phyloP scores from a whole-genome alignment of 2,329 filamentous ascomycete genomes.

The Fusarium sarcochroum region DNA sequence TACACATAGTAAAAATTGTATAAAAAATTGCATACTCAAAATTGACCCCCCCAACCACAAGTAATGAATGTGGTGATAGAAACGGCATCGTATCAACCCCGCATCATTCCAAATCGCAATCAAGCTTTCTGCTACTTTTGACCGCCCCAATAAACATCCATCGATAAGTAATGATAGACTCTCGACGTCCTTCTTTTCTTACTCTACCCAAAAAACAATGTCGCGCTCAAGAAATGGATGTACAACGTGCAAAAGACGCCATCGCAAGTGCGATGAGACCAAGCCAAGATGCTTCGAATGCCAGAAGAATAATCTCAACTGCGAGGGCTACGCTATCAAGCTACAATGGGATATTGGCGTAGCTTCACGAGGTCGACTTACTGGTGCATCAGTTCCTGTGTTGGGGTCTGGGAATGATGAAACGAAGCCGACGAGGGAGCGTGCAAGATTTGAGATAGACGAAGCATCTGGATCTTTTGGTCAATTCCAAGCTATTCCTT shows the following conservation, averaged over 20 bases:
- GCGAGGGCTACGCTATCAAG: constrained; percentile 32
- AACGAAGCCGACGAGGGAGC: not conserved
- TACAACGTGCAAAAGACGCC: constrained; percentile 38
- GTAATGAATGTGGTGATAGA: not conserved
- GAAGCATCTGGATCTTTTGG: not conserved
- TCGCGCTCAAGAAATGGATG: constrained; percentile 38
- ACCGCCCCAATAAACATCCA: not conserved
- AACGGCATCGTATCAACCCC: not conserved
- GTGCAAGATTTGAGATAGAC: not conserved
- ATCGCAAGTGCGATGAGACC: constrained; percentile 43
- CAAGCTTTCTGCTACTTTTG: constrained; percentile 16
- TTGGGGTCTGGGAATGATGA: not conserved
- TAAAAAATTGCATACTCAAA: not conserved
- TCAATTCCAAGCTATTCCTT: not conserved
- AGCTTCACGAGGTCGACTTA: constrained; percentile 28
- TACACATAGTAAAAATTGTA: too few species aligned
- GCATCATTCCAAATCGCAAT: not conserved
- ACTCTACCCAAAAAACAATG: constrained; percentile 9
- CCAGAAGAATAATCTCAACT: constrained; percentile 16
- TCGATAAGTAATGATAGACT: not conserved
- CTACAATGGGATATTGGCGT: constrained; percentile 36
- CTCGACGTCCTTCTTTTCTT: not conserved
- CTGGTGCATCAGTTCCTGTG: constrained; percentile 25
- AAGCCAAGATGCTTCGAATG: constrained; percentile 33
- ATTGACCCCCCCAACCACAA: not conserved